Base-by-base conservation (phyloP, 352 stramenopile species). In the Pythium phragmitis region DNA sequence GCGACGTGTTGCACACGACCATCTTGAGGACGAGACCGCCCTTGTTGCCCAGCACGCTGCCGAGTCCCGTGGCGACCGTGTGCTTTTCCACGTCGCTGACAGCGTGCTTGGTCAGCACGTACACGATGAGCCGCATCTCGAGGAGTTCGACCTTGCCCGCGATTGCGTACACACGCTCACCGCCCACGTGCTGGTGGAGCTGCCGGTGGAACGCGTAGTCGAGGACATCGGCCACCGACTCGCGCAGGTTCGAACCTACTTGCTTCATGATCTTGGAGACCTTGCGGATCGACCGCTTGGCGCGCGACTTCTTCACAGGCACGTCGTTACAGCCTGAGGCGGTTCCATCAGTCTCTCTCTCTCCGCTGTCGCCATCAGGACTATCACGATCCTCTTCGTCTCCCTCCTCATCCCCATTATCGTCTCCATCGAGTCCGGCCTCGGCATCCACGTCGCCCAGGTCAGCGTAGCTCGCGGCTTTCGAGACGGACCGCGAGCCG, bases 11-110 rank as follows among this genome's bases (percentile, higher is more conserved):
- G 58, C 84, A 73, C n/a, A 96, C 60, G 13, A 85, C 71, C 33
- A 83, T 75, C 67, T 92, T 94, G 65, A 92, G 72, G 16, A 91
- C 65, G n/a, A 92, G 70, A 1, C 83, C 88, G 23, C 88, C 88
- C 75, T 94, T 94, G 68, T 94, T 92, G 37, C 83, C 83, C 12
- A 94, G 75, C 36, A 92, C 79, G 61, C 84, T 94, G 11, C 85
- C 85, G 16, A 94, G 69, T 6, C 85, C 85, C 19, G 85, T 92
- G 4, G 85, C 75, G 8, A 91, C 68, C 9, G 80, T 85, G n/a
- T 79, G 52, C 48, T 92, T 92, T 62, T 94, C 85, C 21, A 89
- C 67, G 21, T 80, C 64, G n/a, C 69, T 69, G 7, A 91, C 76
- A 7, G 70, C 67, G 70, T 89, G 86, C 42, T 73, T 81, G 14